Evolutionary conservation across 805 yeast species (phyloP), one percentile per base, ranked within the genome.

Genomic region (Sungouiozyma ichnusensis): DNA sequence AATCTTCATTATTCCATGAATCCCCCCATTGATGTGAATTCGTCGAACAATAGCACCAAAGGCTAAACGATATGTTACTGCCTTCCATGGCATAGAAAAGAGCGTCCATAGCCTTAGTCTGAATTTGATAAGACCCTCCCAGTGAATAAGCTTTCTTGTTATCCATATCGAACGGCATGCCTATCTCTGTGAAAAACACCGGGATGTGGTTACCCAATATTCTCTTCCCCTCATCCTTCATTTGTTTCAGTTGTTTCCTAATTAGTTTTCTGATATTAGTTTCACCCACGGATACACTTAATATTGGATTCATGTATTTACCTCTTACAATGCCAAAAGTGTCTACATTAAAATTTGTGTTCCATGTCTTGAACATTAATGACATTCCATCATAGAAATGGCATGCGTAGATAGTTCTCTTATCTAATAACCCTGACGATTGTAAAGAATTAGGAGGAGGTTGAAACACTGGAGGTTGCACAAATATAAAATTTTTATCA

Each of bases 141-240:
- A 68, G 69, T 1, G 60, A 58, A 55, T 75, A 90, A 0, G 96
- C 83, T 38, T 64, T 67, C 55, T 83, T 85, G 44, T 76, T 70
- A 60, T 90, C 88, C 96, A 90, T 85, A 60, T 92, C 96, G 59
- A 81, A 85, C 2, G 98, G 97, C 81, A 90, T 85, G 4, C 98
- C 98, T n/a, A 90, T 87, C 60, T 90, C 98, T 1, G 94, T 76
- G 71, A 92, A 79, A 17, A 90, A 63, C 8, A 82, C 73, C 0
- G 97, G 95, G 8, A 86, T 68, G 8, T 59, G 39, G 1, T 50
- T 44, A 2, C 97, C 97, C 32, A 88, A 60, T 24, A 72, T 58
- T 3, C 69, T 70, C 4, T 64, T 57, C 3, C 86, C 77, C 56
- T 92, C 97, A 16, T 58, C 54, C 41, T 71, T 73, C 66, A 90